Percentiles rank a stretch among this genome's conserved stretches.
These are phyloP conservation scores for Xerocomellus dryophilus DNA, from an alignment of 768 basidiomycete species.

Conservation along the genomic window DNA sequence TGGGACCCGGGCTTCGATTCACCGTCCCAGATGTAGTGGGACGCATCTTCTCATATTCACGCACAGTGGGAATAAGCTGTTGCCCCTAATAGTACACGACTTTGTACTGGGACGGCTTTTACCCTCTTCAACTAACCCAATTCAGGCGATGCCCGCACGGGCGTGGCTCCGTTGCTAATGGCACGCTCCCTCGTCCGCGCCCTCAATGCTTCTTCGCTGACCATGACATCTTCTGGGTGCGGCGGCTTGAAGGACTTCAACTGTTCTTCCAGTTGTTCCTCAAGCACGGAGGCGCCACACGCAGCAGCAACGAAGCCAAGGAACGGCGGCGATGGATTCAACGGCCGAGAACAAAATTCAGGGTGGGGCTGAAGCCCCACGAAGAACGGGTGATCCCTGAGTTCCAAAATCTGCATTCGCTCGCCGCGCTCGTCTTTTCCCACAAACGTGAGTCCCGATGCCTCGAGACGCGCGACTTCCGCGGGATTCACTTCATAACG, in stretches of 20 bases:
- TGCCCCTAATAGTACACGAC: not conserved
- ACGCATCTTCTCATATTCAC: not conserved
- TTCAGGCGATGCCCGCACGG: constrained; percentile 22
- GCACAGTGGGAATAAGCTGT: not conserved
- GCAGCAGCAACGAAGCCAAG: constrained; percentile 92
- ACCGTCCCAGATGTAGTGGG: not conserved
- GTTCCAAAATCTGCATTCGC: constrained; percentile 94
- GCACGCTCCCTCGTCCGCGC: constrained; percentile 32
- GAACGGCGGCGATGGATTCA: constrained; percentile 97
- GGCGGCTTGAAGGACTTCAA: constrained; percentile 61
- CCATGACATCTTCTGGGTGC: constrained; percentile 73
- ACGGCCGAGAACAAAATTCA: constrained; percentile 95
- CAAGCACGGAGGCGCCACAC: constrained; percentile 48
- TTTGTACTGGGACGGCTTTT: not conserved
- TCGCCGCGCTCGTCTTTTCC: constrained; percentile 96
- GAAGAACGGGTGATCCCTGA: constrained; percentile 91
- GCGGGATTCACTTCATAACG: constrained; percentile 94
- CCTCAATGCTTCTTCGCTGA: constrained; percentile 59
- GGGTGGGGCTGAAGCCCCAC: constrained; percentile 95
- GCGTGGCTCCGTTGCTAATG: constrained; percentile 21
- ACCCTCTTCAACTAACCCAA: constrained; percentile 11
- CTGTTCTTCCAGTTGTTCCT: constrained; percentile 73
- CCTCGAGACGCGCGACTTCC: constrained; percentile 68
- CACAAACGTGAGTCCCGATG: constrained; percentile 70
- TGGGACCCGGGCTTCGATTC: not conserved